Conservation (phyloP, 768 basidiomycete species). For the Hirschioporus abietinus region DNA sequence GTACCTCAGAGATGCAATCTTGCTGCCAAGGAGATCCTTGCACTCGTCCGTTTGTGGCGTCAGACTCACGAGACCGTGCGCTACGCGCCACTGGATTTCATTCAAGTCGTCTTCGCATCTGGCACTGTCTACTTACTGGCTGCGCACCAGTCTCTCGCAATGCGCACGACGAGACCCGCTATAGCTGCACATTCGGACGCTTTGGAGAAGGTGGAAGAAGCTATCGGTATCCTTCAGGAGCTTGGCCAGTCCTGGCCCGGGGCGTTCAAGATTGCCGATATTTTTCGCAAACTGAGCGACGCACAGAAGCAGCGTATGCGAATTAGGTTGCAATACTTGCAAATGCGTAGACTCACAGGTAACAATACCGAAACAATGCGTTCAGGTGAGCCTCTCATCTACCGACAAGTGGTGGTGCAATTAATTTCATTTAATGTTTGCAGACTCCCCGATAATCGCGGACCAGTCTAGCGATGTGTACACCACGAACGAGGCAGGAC, state of each 20-base stretch:
- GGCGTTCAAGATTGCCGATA: not conserved
- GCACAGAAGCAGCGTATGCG: not conserved
- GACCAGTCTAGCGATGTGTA: not conserved
- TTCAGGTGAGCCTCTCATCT: not conserved
- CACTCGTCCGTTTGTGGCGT: conserved; percentile 43
- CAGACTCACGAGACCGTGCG: conserved; percentile 43
- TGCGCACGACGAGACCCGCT: not conserved
- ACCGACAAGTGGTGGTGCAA: not conserved
- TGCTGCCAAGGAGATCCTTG: conserved; percentile 52
- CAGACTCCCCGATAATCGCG: not conserved
- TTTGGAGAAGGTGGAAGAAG: not conserved
- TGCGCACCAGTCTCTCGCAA: conserved; percentile 33
- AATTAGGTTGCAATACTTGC: not conserved
- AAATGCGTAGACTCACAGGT: not conserved
- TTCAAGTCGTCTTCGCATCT: conserved; percentile 54
- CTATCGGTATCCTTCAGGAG: not conserved
- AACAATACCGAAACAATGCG: not conserved
- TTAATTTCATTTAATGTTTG: not conserved
- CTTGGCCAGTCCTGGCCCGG: not conserved
- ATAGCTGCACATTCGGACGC: not conserved
- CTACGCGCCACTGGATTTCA: conserved; percentile 50
- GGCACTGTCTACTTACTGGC: conserved; percentile 53
- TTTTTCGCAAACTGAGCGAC: not conserved
- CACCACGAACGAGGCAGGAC: not conserved
- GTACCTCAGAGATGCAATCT: conserved; percentile 41